A percentile compares a stretch with the other conserved stretches of the same genome.
These are phyloP conservation scores for Neurospora sp. DNA, from an alignment of 495 filamentous ascomycete genomes.

Conservation along the genomic window DNA sequence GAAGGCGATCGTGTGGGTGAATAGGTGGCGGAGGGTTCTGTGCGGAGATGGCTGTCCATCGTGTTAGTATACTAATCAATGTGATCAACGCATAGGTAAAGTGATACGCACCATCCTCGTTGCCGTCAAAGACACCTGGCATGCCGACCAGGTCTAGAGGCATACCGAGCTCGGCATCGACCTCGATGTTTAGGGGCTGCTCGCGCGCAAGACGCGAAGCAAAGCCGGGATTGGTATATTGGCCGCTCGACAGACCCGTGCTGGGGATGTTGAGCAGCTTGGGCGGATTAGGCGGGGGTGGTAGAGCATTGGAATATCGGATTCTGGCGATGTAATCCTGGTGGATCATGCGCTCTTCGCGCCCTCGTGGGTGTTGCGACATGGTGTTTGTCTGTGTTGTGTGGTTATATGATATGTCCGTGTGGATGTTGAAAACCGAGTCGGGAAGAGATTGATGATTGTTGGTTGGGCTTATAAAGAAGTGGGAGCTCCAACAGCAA, in stretches of 20 bases:
- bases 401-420: slow-evolving; percentile 28
- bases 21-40: slow-evolving; percentile 55
- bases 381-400: background rate
- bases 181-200: slow-evolving; percentile 91
- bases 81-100: slow-evolving; percentile 3
- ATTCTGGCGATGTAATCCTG: slow-evolving; percentile 96
- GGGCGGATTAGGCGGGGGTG: slow-evolving; percentile 83
- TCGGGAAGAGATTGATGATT: background rate
- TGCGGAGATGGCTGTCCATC: slow-evolving; percentile 62
- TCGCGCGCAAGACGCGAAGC: slow-evolving; percentile 78
- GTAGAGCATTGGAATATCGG: slow-evolving; percentile 88
- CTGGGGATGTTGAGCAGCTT: slow-evolving; percentile 96
- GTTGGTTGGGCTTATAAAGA: background rate
- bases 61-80: slow-evolving; percentile 12
- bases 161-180: slow-evolving; percentile 96
- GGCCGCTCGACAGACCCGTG: slow-evolving; percentile 65
- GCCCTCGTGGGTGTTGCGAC: background rate
- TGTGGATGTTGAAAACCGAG: slow-evolving; percentile 7
- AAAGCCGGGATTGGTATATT: slow-evolving; percentile 81
- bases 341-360: slow-evolving; percentile 56
- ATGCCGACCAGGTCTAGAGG: slow-evolving; percentile 90
- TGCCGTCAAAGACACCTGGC: slow-evolving; percentile 86
- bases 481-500: background rate
- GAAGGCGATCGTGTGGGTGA: slow-evolving; percentile 70
- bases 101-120: slow-evolving; percentile 74